These are phyloP conservation scores for Stachybotrys chartarum DNA, from an alignment of 2,329 filamentous ascomycete species.

Conservation along the genomic window DNA sequence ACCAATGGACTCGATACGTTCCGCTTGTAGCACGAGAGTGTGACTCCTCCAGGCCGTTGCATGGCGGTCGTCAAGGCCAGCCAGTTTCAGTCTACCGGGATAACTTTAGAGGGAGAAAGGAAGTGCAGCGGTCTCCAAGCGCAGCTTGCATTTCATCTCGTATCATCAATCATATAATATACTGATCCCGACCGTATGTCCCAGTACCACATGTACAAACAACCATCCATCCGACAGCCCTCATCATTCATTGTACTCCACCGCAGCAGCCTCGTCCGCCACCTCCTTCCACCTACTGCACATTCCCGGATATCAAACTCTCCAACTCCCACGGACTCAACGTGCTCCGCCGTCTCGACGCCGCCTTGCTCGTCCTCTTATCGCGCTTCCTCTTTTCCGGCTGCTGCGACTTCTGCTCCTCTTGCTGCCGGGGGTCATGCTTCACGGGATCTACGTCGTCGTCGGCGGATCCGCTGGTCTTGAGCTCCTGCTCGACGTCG, in stretches of 20 bases:
- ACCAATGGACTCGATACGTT: too few species aligned
- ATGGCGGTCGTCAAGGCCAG: too few species aligned
- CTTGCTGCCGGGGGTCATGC: conserved; percentile 15
- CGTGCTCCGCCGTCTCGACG: conserved; percentile 64
- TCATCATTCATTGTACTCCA: not conserved
- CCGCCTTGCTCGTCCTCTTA: conserved; percentile 44
- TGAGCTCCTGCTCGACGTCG: conserved; percentile 6
- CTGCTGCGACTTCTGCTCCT: conserved; percentile 4
- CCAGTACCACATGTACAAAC: not conserved
- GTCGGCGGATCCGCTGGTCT: conserved; percentile 5
- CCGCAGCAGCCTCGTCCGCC: not conserved
- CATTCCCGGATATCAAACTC: conserved; percentile 46
- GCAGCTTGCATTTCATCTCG: too few species aligned
- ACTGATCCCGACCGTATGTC: too few species aligned
- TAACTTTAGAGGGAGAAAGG: too few species aligned
- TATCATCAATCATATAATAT: too few species aligned
- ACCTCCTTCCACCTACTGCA: conserved; percentile 12
- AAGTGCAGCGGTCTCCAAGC: too few species aligned
- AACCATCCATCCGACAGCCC: not conserved
- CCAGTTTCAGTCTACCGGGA: too few species aligned
- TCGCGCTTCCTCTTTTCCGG: conserved; percentile 42
- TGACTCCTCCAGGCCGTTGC: too few species aligned
- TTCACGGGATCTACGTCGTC: conserved; percentile 28
- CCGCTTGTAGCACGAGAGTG: too few species aligned
- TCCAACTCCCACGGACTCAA: conserved; percentile 70